Conservation (phyloP, 352 stramenopile genomes). For the Globisporangium okanoganense region DNA sequence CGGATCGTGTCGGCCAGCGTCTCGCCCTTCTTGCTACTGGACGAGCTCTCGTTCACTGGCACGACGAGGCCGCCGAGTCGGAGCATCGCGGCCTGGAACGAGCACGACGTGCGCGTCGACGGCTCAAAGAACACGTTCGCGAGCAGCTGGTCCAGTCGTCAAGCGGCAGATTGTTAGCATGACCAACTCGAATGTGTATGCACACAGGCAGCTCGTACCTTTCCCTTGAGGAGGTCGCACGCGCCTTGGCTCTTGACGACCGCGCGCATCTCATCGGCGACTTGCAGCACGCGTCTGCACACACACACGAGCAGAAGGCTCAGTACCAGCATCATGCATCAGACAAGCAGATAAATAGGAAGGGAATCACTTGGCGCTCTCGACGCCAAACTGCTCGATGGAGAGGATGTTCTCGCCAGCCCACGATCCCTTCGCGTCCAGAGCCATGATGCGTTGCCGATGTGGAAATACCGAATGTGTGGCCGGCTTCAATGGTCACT, state of each 20-base stretch:
- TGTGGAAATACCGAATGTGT: slow-evolving; percentile 5
- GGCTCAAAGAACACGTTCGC: slow-evolving; percentile 98
- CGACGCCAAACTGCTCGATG: slow-evolving; percentile 72
- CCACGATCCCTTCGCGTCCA: slow-evolving; percentile 66
- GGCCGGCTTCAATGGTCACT: not conserved
- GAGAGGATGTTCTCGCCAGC: slow-evolving; percentile 71
- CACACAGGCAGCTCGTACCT: slow-evolving; percentile 25
- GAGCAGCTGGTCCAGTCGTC: slow-evolving; percentile 60
- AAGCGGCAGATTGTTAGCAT: not conserved
- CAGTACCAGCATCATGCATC: not conserved
- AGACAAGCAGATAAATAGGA: slow-evolving; percentile 3
- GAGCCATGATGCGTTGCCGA: slow-evolving; percentile 20
- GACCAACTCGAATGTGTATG: not conserved
- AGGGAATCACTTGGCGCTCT: slow-evolving; percentile 72
- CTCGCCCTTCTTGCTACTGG: slow-evolving; percentile 97
- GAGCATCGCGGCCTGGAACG: slow-evolving; percentile 97
- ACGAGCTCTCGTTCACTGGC: slow-evolving; percentile 92
- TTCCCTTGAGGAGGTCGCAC: slow-evolving; percentile 80
- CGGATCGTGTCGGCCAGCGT: slow-evolving; percentile 97
- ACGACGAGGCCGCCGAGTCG: slow-evolving; percentile 95
- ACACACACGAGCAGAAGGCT: slow-evolving; percentile 2
- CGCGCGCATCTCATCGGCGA: slow-evolving; percentile 81
- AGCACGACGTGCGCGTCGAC: slow-evolving; percentile 97
- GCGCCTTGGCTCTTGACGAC: slow-evolving; percentile 73
- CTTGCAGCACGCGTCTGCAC: slow-evolving; percentile 58